A percentile compares a stretch with the other conserved stretches of the same genome.
Conservation (phyloP, 371 early-diverging fungal genomes). For the Mucor velutinosus region DNA sequence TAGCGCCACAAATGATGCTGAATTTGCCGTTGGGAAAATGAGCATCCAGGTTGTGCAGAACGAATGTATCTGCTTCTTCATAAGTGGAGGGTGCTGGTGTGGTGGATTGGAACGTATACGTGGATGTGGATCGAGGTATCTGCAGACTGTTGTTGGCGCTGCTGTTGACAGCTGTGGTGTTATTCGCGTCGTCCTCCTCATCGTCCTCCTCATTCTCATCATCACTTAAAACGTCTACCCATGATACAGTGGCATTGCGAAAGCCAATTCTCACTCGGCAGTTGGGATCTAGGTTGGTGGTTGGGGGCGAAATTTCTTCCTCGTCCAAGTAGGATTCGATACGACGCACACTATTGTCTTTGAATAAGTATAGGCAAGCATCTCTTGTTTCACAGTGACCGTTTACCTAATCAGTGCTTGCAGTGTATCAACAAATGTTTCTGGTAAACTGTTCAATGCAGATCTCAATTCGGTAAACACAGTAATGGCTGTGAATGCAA, state of each 20-base stretch:
- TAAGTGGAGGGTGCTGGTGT: neutral
- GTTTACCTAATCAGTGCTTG: slow-evolving; percentile 42
- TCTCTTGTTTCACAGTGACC: neutral
- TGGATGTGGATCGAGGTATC: neutral
- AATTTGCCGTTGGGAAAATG: slow-evolving; percentile 63
- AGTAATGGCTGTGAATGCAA: slow-evolving; percentile 61
- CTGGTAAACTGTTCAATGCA: slow-evolving; percentile 57
- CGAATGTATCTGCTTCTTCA: slow-evolving; percentile 39
- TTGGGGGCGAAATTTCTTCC: slow-evolving; percentile 58
- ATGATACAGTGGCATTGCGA: slow-evolving; percentile 49
- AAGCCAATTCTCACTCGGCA: slow-evolving; percentile 51
- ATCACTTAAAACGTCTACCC: slow-evolving; percentile 13
- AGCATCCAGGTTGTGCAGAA: slow-evolving; percentile 38
- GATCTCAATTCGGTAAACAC: slow-evolving; percentile 53
- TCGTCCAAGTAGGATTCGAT: slow-evolving; percentile 76
- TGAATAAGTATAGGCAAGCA: slow-evolving; percentile 10
- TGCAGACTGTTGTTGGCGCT: neutral
- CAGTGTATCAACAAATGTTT: slow-evolving; percentile 41
- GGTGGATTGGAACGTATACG: neutral
- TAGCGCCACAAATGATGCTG: slow-evolving; percentile 76
- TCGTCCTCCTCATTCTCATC: slow-evolving; percentile 11
- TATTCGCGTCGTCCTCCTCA: slow-evolving; percentile 4
- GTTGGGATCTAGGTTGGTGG: slow-evolving; percentile 26
- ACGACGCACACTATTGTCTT: slow-evolving; percentile 58
- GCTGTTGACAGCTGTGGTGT: neutral